Percentiles rank a stretch among this genome's conserved stretches.
These are phyloP conservation scores for Aureobasidium mangrovei DNA, from an alignment of 2,329 filamentous ascomycete genomes.

Conservation along the genomic window DNA sequence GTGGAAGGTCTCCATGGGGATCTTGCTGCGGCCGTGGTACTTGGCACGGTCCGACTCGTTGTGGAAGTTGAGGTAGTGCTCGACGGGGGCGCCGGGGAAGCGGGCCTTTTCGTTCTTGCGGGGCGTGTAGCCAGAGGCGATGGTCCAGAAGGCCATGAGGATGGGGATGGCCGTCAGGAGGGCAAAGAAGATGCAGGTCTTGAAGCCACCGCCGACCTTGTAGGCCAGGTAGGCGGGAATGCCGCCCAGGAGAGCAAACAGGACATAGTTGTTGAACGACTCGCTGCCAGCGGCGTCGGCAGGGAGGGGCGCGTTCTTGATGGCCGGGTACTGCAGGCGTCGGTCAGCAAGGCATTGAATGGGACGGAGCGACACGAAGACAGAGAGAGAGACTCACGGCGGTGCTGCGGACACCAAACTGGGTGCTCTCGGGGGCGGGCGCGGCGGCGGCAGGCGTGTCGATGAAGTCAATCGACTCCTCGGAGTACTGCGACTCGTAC, in stretches of 20 bases:
- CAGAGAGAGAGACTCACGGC: conserved; percentile 38
- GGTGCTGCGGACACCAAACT: conserved; percentile 55
- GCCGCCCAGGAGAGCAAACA: conserved; percentile 59
- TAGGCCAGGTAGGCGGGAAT: conserved; percentile 75
- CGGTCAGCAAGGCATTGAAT: conserved; percentile 16
- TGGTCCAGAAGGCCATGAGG: conserved; percentile 71
- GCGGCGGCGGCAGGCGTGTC: conserved; percentile 51
- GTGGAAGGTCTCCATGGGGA: conserved; percentile 87
- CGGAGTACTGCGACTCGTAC: conserved; percentile 26
- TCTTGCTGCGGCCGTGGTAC: conserved; percentile 71
- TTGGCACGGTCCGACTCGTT: conserved; percentile 49
- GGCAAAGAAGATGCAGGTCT: conserved; percentile 81
- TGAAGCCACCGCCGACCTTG: conserved; percentile 74
- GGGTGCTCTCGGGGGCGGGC: conserved; percentile 41
- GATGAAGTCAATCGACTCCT: conserved; percentile 57
- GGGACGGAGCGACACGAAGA: background rate
- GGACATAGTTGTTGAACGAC: conserved; percentile 74
- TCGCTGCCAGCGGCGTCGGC: conserved; percentile 79
- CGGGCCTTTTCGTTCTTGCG: conserved; percentile 89
- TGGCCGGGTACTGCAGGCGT: conserved; percentile 61
- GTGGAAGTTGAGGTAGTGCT: conserved; percentile 84
- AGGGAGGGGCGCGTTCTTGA: conserved; percentile 89
- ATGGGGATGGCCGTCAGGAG: conserved; percentile 71
- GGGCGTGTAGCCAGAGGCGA: conserved; percentile 70
- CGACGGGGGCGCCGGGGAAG: conserved; percentile 75